These are phyloP conservation scores for Senna tora DNA, from an alignment of 306 rosid species.

Conservation along the genomic window DNA sequence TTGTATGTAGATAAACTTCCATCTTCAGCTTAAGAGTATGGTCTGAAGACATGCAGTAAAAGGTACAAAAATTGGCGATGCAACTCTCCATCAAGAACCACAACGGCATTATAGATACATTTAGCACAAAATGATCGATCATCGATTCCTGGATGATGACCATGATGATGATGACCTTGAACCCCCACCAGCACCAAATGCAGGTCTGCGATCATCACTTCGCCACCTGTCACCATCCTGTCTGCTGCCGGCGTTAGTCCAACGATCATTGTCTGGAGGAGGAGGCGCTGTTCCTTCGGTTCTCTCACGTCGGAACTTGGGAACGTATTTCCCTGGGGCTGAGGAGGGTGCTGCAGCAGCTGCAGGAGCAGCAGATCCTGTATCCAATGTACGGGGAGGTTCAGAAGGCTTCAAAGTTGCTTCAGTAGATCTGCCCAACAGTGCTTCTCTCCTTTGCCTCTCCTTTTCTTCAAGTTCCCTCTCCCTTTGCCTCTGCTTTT, in stretches of 20 bases:
- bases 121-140: slow-evolving; percentile 37
- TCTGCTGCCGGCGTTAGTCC: slow-evolving; percentile 50
- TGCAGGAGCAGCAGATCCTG: slow-evolving; percentile 48
- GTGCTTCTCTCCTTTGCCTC: slow-evolving; percentile 61
- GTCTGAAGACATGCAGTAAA: too few species aligned
- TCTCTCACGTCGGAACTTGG: slow-evolving; percentile 57
- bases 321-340: slow-evolving; percentile 66
- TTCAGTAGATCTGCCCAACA: slow-evolving; percentile 56
- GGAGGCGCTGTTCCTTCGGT: slow-evolving; percentile 48
- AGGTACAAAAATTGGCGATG: too few species aligned
- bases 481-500: slow-evolving; percentile 84
- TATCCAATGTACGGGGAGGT: slow-evolving; percentile 52
- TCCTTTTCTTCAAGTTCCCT: slow-evolving; percentile 77
- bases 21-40: too few species aligned
- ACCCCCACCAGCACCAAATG: slow-evolving; percentile 57
- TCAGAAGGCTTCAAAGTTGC: slow-evolving; percentile 47
- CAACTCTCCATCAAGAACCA: too few species aligned
- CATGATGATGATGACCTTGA: slow-evolving; percentile 60
- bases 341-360: slow-evolving; percentile 45
- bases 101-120: too few species aligned
- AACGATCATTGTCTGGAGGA: slow-evolving; percentile 65
- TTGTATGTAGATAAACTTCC: too few species aligned
- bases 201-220: slow-evolving; percentile 57
- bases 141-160: slow-evolving; percentile 79
- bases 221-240: slow-evolving; percentile 78